These are phyloP conservation scores for Aspergillus cejpii DNA, from an alignment of 2,329 filamentous ascomycete genomes.

Conservation along the genomic window DNA sequence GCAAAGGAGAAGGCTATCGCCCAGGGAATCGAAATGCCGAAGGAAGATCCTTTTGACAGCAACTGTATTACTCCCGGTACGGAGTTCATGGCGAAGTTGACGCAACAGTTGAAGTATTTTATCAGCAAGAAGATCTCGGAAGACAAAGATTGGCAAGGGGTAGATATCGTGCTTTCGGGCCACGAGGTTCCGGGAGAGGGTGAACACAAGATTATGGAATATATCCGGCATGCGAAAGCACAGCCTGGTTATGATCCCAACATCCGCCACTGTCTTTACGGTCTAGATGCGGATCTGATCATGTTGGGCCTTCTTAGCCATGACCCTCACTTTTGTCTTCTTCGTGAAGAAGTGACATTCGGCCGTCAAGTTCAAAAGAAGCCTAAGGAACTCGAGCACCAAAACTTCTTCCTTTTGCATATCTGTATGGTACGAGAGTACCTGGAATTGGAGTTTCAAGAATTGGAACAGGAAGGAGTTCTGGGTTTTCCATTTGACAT, in stretches of 20 bases:
- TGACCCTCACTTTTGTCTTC: constrained; percentile 94
- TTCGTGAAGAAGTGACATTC: constrained; percentile 97
- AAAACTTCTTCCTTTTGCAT: constrained; percentile 97
- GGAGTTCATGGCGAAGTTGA: constrained; percentile 95
- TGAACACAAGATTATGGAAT: constrained; percentile 99
- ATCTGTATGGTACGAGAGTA: constrained; percentile 97
- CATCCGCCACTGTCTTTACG: constrained; percentile 92
- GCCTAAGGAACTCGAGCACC: constrained; percentile 93
- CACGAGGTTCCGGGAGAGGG: constrained; percentile 97
- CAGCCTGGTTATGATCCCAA: constrained; percentile 90
- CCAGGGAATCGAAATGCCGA: constrained; percentile 86
- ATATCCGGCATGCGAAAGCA: constrained; percentile 94
- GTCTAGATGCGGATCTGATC: constrained; percentile 93
- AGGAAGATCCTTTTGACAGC: constrained; percentile 94
- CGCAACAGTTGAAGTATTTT: constrained; percentile 92
- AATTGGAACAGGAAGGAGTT: constrained; percentile 66
- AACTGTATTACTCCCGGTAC: constrained; percentile 98
- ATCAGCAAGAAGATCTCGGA: constrained; percentile 98
- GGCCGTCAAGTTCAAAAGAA: constrained; percentile 80
- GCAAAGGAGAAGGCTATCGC: constrained; percentile 86
- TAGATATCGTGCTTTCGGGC: constrained; percentile 90
- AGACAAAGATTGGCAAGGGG: constrained; percentile 94
- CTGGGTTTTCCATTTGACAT: constrained; percentile 80
- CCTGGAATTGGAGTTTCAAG: constrained; percentile 92
- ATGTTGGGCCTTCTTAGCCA: constrained; percentile 97